phyloP scores from a whole-genome alignment of 2,329 filamentous ascomycete genomes.

The Pseudonectria foliicola region DNA sequence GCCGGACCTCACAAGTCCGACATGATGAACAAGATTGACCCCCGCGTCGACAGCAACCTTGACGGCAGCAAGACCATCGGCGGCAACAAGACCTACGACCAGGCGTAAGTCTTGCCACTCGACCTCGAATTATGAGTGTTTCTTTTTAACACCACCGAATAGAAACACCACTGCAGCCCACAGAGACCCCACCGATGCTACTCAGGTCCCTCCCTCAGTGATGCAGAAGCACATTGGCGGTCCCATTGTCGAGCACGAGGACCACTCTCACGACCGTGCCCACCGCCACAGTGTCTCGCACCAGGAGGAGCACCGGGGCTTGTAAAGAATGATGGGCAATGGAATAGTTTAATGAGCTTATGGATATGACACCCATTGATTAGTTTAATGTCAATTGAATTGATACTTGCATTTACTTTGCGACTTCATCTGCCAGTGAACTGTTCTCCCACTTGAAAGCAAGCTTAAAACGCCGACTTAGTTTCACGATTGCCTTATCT shows the following conservation, averaged over 20 bases:
- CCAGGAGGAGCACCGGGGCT: slow-evolving; percentile 41
- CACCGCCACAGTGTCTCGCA: slow-evolving; percentile 40
- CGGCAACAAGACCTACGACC: slow-evolving; percentile 40
- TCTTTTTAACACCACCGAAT: slow-evolving; percentile 10
- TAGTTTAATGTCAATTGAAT: no score
- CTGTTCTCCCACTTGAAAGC: no score
- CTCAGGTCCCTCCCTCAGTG: slow-evolving; percentile 51
- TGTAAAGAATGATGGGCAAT: slow-evolving; percentile 26
- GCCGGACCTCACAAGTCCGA: slow-evolving; percentile 43
- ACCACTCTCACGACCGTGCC: slow-evolving; percentile 35
- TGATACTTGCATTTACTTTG: no score
- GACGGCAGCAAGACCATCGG: slow-evolving; percentile 49
- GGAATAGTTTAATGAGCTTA: slow-evolving; percentile 14
- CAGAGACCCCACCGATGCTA: slow-evolving; percentile 47
- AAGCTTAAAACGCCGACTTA: no score
- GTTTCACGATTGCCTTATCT: no score
- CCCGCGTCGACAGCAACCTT: slow-evolving; percentile 47
- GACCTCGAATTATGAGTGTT: not conserved
- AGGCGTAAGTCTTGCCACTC: slow-evolving; percentile 26
- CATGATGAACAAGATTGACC: slow-evolving; percentile 47
- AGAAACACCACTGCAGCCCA: slow-evolving; percentile 11
- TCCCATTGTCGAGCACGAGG: slow-evolving; percentile 38
- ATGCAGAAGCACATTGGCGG: slow-evolving; percentile 40
- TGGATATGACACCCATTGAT: no score
- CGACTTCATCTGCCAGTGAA: no score